Evolutionary conservation across 2,329 filamentous ascomycete genomes (phyloP).

Genomic region (Talaromyces sp.): DNA sequence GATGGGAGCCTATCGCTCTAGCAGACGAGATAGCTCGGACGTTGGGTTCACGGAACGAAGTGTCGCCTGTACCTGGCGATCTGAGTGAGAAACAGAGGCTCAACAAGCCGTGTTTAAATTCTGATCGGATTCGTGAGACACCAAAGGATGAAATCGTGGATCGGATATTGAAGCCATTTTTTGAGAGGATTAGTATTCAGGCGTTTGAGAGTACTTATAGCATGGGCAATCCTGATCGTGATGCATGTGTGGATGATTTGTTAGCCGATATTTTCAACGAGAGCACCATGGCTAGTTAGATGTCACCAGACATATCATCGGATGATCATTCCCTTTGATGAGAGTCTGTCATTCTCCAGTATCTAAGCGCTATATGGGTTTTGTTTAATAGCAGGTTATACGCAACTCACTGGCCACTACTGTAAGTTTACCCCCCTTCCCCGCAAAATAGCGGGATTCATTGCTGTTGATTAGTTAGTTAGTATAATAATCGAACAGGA

Average conservation of each 20-base stretch:
- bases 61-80: constrained; percentile 25
- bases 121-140: constrained; percentile 49
- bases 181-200: constrained; percentile 85
- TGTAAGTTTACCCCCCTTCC: no score
- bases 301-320: not conserved
- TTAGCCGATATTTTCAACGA: constrained; percentile 77
- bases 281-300: constrained; percentile 49
- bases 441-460: no score
- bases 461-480: no score
- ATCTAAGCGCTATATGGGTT: no score
- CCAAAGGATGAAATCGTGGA: constrained; percentile 61
- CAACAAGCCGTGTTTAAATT: constrained; percentile 40
- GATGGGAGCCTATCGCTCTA: constrained; percentile 66
- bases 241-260: constrained; percentile 58
- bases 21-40: constrained; percentile 80
- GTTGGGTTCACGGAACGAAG: constrained; percentile 49
- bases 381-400: not conserved
- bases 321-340: no score
- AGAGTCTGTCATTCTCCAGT: no score
- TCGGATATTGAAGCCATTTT: constrained; percentile 78
- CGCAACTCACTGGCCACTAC: not conserved
- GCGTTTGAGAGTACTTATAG: constrained; percentile 90
- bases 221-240: constrained; percentile 65
- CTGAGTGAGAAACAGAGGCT: constrained; percentile 27
- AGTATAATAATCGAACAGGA: no score